A percentile compares a stretch with the other conserved stretches of the same genome.
phyloP scores from a whole-genome alignment of 2,329 filamentous ascomycete genomes.

The Chrysosphaeria jannelii region DNA sequence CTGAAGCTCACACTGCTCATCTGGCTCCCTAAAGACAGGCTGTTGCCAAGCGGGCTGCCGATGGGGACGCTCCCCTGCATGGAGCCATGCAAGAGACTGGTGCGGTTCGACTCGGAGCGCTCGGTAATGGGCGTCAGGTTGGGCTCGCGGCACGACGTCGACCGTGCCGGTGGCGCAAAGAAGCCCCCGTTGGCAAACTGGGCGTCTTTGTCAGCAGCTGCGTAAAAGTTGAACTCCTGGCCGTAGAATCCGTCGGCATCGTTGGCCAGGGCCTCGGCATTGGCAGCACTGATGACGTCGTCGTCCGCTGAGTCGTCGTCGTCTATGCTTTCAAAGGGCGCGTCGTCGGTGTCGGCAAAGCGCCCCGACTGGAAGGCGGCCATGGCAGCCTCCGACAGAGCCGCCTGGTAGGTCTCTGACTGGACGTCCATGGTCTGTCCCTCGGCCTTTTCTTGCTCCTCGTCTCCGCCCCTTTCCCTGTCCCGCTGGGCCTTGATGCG shows the following conservation, averaged over 20 bases:
- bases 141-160: slow-evolving; percentile 53
- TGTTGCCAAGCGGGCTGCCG: no score
- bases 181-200: slow-evolving; percentile 59
- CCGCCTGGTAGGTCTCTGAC: slow-evolving; percentile 65
- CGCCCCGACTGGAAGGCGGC: slow-evolving; percentile 50
- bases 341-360: no score
- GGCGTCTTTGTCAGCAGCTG: slow-evolving; percentile 16
- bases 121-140: slow-evolving; percentile 92
- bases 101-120: slow-evolving; percentile 77
- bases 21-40: no score
- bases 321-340: no score
- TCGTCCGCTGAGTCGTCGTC: slow-evolving; percentile 26
- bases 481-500: slow-evolving; percentile 4
- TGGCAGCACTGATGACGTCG: slow-evolving; percentile 77
- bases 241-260: slow-evolving; percentile 90
- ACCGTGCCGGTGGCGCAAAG: slow-evolving; percentile 38
- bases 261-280: slow-evolving; percentile 72
- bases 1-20: no score
- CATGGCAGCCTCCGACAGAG: slow-evolving; percentile 53
- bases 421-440: neutral
- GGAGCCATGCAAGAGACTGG: slow-evolving; percentile 70
- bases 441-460: neutral
- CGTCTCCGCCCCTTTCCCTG: neutral
- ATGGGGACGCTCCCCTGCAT: no score
- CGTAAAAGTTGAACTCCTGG: slow-evolving; percentile 89